phyloP scores from a whole-genome alignment of 306 rosid species.

The Prunus kanzakura region DNA sequence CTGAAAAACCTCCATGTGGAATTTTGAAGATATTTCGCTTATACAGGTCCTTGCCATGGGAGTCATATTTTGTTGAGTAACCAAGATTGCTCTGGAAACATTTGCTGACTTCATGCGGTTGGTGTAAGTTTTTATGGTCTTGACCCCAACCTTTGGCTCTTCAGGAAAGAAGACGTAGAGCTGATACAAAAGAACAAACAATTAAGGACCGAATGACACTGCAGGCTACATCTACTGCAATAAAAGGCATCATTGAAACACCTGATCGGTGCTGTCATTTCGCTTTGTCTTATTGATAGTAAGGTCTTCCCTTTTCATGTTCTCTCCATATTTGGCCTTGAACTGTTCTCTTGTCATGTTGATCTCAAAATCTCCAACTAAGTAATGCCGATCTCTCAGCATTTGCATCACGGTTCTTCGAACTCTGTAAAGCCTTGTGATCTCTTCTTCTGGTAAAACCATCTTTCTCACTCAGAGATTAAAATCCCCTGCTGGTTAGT shows the following conservation, averaged over 20 bases:
- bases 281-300: constrained; percentile 38
- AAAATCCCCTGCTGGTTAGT: background rate
- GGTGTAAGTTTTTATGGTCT: constrained; percentile 48
- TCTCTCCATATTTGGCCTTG: constrained; percentile 34
- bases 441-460: constrained; percentile 59
- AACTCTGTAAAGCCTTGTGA: constrained; percentile 34
- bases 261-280: background rate
- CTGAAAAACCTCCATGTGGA: constrained; percentile 79
- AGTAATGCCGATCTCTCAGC: constrained; percentile 55
- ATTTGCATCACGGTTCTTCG: constrained; percentile 70
- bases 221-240: background rate
- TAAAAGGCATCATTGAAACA: background rate
- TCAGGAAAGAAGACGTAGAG: constrained; percentile 77
- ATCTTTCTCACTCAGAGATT: constrained; percentile 20
- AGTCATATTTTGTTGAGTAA: constrained; percentile 56
- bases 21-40: constrained; percentile 44
- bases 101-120: constrained; percentile 67
- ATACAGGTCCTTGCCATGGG: constrained; percentile 42
- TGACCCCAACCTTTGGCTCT: constrained; percentile 55
- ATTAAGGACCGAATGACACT: background rate
- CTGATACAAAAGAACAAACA: constrained; percentile 31
- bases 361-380: constrained; percentile 53
- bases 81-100: constrained; percentile 61
- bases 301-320: constrained; percentile 75
- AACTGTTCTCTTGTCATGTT: constrained; percentile 54